These are phyloP conservation scores for Byssoonygena ceratinophila DNA, from an alignment of 2,329 filamentous ascomycete genomes.

Conservation along the genomic window DNA sequence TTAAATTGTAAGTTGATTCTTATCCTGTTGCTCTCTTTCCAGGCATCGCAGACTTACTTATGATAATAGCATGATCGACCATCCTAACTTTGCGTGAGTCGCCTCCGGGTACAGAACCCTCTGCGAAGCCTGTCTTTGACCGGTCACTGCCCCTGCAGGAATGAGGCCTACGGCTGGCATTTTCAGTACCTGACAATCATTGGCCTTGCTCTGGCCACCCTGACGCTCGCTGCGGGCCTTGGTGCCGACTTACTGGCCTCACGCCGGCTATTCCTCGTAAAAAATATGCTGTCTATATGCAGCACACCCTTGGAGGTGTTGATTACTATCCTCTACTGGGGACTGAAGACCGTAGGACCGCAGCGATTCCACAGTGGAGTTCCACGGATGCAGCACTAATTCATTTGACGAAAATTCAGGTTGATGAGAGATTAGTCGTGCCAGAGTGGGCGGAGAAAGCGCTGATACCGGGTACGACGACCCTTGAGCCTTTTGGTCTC, in stretches of 20 bases:
- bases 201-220: conserved; percentile 46
- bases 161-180: conserved; percentile 54
- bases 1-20: conserved; percentile 32
- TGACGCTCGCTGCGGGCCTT: conserved; percentile 45
- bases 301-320: conserved; percentile 51
- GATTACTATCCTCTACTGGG: conserved; percentile 53
- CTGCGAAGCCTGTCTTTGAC: neutral
- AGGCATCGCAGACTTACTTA: no score
- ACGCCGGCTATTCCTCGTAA: conserved; percentile 43
- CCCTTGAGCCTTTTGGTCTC: neutral
- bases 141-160: neutral
- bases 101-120: no score
- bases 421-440: conserved; percentile 41
- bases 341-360: conserved; percentile 38
- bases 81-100: conserved; percentile 36
- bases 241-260: conserved; percentile 47
- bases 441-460: conserved; percentile 35
- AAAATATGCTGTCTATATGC: conserved; percentile 49
- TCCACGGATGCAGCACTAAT: no score
- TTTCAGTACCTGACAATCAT: conserved; percentile 56
- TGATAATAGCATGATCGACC: conserved; percentile 30
- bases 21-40: neutral
- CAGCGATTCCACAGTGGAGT: no score
- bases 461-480: conserved; percentile 21
- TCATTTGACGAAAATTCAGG: no score